These are phyloP conservation scores for Nepenthes gracilis DNA, from an alignment of 148 eudicot genomes.

Conservation along the genomic window DNA sequence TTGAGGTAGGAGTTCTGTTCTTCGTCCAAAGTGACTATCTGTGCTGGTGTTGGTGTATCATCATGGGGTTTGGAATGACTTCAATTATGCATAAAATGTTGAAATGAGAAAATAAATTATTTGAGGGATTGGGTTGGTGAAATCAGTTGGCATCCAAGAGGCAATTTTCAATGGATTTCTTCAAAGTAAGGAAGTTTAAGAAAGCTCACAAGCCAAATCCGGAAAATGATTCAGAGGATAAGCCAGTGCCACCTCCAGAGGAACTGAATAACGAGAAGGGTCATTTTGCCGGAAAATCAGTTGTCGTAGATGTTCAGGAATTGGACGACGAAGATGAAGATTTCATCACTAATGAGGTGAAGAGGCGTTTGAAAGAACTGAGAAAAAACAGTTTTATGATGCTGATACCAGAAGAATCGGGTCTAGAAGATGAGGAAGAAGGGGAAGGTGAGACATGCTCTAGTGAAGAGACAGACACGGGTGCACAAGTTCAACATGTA, in stretches of 20 bases:
- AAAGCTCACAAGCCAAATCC: conserved; percentile 42
- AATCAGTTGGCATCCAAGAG: not conserved
- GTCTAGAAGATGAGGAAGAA: conserved; percentile 42
- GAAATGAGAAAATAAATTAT: not conserved
- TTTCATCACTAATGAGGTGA: conserved; percentile 82
- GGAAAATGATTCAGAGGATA: conserved; percentile 30
- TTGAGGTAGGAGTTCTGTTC: too few relatives aligned
- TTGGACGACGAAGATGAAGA: conserved; percentile 90
- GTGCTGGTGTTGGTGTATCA: not conserved
- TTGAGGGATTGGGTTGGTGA: not conserved
- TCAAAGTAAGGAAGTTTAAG: conserved; percentile 54
- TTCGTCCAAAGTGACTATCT: too few relatives aligned
- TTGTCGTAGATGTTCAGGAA: conserved; percentile 28
- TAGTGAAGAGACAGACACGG: conserved; percentile 68
- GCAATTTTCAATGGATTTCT: conserved; percentile 44
- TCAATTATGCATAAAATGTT: not conserved
- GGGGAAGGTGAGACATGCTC: conserved; percentile 71
- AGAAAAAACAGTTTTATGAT: conserved; percentile 95
- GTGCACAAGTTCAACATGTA: conserved; percentile 50
- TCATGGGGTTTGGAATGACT: not conserved
- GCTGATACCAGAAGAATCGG: conserved; percentile 87
- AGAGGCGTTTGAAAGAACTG: conserved; percentile 80
- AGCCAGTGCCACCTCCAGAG: conserved; percentile 36
- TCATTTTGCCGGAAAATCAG: conserved; percentile 35
- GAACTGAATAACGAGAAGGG: conserved; percentile 34